These are phyloP conservation scores for Ascoidea asiatica DNA, from an alignment of 805 yeast genomes.

Conservation along the genomic window DNA sequence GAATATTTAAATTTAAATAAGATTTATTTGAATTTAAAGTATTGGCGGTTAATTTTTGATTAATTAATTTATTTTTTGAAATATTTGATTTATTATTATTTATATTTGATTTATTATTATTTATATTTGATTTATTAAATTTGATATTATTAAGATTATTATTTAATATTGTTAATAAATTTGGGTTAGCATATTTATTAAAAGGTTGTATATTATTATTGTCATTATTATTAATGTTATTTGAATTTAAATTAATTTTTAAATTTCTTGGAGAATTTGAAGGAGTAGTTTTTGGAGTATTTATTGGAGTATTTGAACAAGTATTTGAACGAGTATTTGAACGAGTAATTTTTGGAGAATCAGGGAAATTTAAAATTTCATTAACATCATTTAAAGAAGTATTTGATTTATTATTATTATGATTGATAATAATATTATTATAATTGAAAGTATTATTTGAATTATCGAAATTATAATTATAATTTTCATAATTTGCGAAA, in stretches of 20 bases:
- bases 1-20: neutral
- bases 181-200: slow-evolving; percentile 27
- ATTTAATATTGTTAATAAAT: slow-evolving; percentile 13
- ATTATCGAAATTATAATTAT: neutral
- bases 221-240: too few relatives aligned
- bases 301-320: neutral
- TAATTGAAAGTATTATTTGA: too few relatives aligned
- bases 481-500: neutral
- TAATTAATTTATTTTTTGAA: too few relatives aligned
- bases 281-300: neutral
- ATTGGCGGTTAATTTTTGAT: neutral
- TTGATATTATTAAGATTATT: neutral
- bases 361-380: too few relatives aligned
- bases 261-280: too few relatives aligned
- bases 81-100: too few relatives aligned
- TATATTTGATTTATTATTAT: neutral
- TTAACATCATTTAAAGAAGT: neutral
- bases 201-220: slow-evolving; percentile 25
- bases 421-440: neutral
- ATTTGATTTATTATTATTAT: too few relatives aligned
- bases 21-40: neutral
- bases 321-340: neutral
- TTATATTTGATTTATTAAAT: neutral
- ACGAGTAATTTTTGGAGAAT: too few relatives aligned
- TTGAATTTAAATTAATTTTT: too few relatives aligned